Percentiles rank a stretch among this genome's conserved stretches.
Conservation (phyloP, 352 stramenopile genomes). For the Phytophthora rubi region DNA sequence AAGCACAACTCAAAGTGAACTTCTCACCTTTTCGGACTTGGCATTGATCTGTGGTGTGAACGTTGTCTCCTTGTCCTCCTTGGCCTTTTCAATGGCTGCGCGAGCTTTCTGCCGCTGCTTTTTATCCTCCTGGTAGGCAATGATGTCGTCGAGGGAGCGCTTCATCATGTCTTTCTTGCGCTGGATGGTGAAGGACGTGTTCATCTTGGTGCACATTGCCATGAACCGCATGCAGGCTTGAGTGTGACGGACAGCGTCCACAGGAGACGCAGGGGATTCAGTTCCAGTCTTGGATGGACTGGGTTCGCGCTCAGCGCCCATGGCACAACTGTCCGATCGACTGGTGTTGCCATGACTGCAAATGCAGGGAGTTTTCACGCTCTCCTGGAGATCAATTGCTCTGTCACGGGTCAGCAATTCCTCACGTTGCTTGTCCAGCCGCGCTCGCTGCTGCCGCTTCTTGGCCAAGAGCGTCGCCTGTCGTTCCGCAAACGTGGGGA, state of each 20-base stretch:
- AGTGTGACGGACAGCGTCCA: constrained; percentile 35
- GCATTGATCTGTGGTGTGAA: constrained; percentile 61
- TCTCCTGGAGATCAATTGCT: constrained; percentile 40
- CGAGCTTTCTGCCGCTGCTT: constrained; percentile 47
- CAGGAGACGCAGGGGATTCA: constrained; percentile 9
- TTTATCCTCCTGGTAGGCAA: constrained; percentile 54
- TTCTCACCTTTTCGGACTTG: constrained; percentile 47
- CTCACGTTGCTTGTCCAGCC: constrained; percentile 32
- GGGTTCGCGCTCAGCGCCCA: constrained; percentile 8
- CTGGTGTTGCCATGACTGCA: constrained; percentile 43
- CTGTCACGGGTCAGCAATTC: constrained; percentile 29
- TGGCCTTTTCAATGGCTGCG: constrained; percentile 33
- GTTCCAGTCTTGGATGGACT: constrained; percentile 24
- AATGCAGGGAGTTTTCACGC: constrained; percentile 52
- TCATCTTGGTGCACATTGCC: constrained; percentile 59
- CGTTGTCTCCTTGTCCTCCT: constrained; percentile 46
- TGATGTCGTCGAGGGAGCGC: constrained; percentile 61
- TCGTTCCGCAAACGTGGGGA: constrained; percentile 51
- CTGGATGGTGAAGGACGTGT: constrained; percentile 50
- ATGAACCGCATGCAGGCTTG: constrained; percentile 57
- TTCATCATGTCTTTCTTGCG: constrained; percentile 55
- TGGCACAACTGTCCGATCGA: constrained; percentile 22
- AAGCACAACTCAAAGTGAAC: background rate
- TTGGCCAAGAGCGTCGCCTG: constrained; percentile 33
- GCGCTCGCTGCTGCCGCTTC: constrained; percentile 38